Conservation (phyloP, 2,329 filamentous ascomycete species). For the Claviceps fusiformis region DNA sequence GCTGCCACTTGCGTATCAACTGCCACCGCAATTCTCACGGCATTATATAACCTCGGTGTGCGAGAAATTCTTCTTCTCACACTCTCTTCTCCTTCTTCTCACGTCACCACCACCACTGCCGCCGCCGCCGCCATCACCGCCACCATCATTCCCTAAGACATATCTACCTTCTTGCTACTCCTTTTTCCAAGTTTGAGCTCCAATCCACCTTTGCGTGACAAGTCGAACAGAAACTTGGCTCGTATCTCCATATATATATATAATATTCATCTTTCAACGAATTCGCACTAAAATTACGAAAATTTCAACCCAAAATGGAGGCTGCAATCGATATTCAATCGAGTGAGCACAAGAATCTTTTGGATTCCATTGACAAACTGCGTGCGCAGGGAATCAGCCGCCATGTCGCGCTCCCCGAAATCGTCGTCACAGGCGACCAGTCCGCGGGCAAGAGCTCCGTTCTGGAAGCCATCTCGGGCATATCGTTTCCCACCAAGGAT, state of each 20-base stretch:
- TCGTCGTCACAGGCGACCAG: conserved; percentile 47
- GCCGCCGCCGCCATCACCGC: neutral
- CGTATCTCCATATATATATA: no score
- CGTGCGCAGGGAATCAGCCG: conserved; percentile 3
- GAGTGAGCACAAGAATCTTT: conserved; percentile 4
- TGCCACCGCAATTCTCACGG: neutral
- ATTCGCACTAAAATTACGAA: no score
- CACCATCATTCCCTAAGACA: neutral
- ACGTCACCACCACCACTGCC: neutral
- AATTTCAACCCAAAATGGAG: neutral
- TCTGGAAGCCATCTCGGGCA: conserved; percentile 47
- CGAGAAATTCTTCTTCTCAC: neutral
- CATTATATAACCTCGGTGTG: neutral
- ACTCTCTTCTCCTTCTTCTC: neutral
- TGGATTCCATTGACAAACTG: conserved; percentile 7
- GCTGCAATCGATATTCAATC: conserved; percentile 2
- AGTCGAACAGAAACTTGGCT: neutral
- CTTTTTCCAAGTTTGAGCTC: no score
- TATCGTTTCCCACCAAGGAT: conserved; percentile 44
- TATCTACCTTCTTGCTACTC: no score
- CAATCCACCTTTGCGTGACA: neutral
- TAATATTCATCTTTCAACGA: neutral
- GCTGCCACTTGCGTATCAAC: neutral
- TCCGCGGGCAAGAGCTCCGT: conserved; percentile 51
- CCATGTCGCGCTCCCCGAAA: conserved; percentile 27